Base-by-base conservation (phyloP, 2,329 filamentous ascomycete genomes). In the Penicillium sp. region DNA sequence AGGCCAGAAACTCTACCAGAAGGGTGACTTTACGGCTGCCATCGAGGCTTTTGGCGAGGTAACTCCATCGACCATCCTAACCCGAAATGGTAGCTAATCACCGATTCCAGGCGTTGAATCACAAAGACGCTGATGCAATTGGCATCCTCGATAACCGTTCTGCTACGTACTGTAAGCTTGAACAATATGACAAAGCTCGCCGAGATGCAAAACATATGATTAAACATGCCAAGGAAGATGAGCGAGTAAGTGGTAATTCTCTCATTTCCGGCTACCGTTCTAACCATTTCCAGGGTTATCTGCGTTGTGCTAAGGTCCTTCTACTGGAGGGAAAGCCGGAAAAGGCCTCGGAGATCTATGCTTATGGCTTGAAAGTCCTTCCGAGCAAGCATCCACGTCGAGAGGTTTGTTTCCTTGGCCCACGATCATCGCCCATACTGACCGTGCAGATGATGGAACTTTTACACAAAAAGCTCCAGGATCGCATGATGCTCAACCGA, bases 161-260 rank as follows among this genome's bases (percentile, higher is more conserved):
- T 33, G 81, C 81, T 11, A 77, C 78, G 31, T 76, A 80, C 51
- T 77, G 78, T 44, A 83, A 81, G 61, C 68, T 84, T 9, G 71
- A 71, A 14, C 67, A 81, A 52, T 71, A 77, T 53, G 71, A 77
- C 22, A 67, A 71, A 11, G 82, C 82, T 0, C 71, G 85, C 9
- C 73, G 75, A 49, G 81, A 85, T 73, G 79, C 79, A n/a, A 78
- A 78, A 55, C 71, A 72, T 18, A 82, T 83, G 72, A 82, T 86
- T 49, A 76, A 76, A 49, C 57, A 72, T 14, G 68, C 78, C 42
- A 76, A 75, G 48, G 70, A 73, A 20, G 77, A 83, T 65, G 73
- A 79, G n/a, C 76, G 76, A 54, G 76, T 79, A 70, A n/a, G 55
- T 53, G 13, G 11, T 11, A 6, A 8, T n/a, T 28, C 16, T 11